Evolutionary conservation across 345 rosid genomes (phyloP).

Genomic region (Aquilaria yunnanensis): DNA sequence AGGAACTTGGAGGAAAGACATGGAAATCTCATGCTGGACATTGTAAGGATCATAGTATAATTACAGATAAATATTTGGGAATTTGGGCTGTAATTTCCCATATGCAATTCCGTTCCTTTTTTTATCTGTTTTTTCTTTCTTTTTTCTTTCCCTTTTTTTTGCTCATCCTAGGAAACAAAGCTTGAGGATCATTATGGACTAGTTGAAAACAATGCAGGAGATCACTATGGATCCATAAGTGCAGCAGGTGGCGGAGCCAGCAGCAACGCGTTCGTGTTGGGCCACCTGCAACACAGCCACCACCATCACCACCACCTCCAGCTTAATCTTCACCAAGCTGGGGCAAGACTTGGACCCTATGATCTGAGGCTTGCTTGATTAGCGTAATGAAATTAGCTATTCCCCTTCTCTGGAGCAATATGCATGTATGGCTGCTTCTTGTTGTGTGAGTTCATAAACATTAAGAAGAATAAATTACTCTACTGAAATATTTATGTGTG

Average conservation of each 20-base stretch:
- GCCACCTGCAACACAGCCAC: conserved; percentile 26
- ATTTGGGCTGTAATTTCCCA: background rate
- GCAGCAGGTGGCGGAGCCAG: conserved; percentile 31
- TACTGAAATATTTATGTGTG: too few species aligned
- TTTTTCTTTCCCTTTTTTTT: background rate
- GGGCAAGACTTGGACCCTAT: conserved; percentile 19
- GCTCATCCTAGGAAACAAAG: conserved; percentile 27
- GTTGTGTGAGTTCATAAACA: too few species aligned
- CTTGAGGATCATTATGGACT: conserved; percentile 30
- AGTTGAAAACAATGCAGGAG: conserved; percentile 30
- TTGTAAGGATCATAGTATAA: conserved; percentile 20
- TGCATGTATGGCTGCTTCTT: too few species aligned
- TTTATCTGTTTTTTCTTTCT: background rate
- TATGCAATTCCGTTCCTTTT: background rate
- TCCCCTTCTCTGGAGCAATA: too few species aligned
- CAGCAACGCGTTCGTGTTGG: conserved; percentile 31
- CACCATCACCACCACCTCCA: conserved; percentile 19
- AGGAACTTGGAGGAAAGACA: conserved; percentile 34
- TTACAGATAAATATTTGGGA: background rate
- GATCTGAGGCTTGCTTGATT: conserved; percentile 36
- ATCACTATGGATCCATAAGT: conserved; percentile 22
- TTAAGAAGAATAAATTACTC: too few species aligned
- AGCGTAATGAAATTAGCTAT: background rate
- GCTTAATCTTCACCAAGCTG: conserved; percentile 16
- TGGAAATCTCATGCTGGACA: conserved; percentile 29